Percentiles rank a stretch among this genome's conserved stretches.
Evolutionary conservation across 23 red algal species (phyloP).

Genomic region (Gracilaria caudata): DNA sequence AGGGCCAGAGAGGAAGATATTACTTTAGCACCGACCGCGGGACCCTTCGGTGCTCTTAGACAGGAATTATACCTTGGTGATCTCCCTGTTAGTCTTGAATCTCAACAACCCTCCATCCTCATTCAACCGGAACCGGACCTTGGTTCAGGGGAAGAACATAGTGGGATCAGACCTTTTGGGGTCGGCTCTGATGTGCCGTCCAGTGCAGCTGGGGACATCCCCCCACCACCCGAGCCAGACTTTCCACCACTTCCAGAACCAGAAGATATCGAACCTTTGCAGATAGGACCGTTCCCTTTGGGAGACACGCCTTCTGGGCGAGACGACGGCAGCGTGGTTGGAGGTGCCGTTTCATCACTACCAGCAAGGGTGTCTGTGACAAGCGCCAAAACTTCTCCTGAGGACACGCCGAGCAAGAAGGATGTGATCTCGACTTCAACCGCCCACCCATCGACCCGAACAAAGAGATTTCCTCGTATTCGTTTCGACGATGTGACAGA

Average conservation of each 20-base stretch:
- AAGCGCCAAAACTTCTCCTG: background rate
- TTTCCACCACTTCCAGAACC: background rate
- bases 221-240: background rate
- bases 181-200: conserved; percentile 16
- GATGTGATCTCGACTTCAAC: background rate
- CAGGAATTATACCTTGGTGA: conserved; percentile 21
- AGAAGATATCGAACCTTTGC: conserved; percentile 27
- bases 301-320: background rate
- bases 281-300: conserved; percentile 24
- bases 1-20: conserved; percentile 58
- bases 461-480: conserved; percentile 21
- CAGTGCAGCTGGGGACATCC: background rate
- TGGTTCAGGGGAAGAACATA: background rate
- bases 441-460: background rate
- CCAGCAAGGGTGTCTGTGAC: background rate
- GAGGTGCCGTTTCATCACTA: background rate
- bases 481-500: conserved; percentile 54
- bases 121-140: background rate
- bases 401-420: conserved; percentile 18
- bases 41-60: background rate
- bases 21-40: conserved; percentile 5
- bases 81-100: conserved; percentile 26
- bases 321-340: background rate
- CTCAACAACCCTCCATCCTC: background rate
- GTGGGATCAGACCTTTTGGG: background rate